These are phyloP conservation scores for Calonectria ilicicola DNA, from an alignment of 2,329 filamentous ascomycete genomes.

Conservation along the genomic window DNA sequence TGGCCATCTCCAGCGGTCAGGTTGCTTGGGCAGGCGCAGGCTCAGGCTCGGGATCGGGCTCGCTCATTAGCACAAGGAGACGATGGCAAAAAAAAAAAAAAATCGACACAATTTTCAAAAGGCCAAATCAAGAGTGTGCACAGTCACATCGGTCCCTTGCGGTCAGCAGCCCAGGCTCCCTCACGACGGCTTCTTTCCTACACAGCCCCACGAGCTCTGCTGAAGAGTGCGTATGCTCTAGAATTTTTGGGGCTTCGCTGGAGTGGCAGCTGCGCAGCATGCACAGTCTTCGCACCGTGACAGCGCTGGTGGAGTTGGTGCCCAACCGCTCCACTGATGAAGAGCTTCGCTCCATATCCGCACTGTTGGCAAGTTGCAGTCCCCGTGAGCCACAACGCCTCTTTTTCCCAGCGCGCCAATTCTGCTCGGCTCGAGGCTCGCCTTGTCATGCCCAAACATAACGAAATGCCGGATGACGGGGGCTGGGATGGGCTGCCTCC, in stretches of 20 bases:
- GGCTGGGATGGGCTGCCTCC: slow-evolving; percentile 17
- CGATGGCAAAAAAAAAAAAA: neutral
- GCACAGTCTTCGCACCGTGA: slow-evolving; percentile 19
- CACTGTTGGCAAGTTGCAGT: slow-evolving; percentile 11
- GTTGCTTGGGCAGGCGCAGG: neutral
- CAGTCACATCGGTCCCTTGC: neutral
- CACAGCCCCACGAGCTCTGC: slow-evolving; percentile 24
- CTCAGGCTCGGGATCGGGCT: neutral
- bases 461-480: neutral
- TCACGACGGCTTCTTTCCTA: neutral
- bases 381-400: slow-evolving; percentile 23
- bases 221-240: slow-evolving; percentile 10
- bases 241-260: neutral
- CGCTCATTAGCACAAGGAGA: neutral
- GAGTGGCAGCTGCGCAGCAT: slow-evolving; percentile 1
- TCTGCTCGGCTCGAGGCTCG: neutral
- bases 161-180: neutral
- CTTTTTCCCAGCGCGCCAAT: neutral
- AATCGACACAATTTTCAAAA: neutral
- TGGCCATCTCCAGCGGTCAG: slow-evolving; percentile 3
- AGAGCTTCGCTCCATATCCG: slow-evolving; percentile 5
- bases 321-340: slow-evolving; percentile 11
- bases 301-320: neutral
- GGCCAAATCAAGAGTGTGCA: neutral
- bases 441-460: neutral